These are phyloP conservation scores for Mortierella alpina DNA, from an alignment of 192 early-diverging fungal species.

Conservation along the genomic window DNA sequence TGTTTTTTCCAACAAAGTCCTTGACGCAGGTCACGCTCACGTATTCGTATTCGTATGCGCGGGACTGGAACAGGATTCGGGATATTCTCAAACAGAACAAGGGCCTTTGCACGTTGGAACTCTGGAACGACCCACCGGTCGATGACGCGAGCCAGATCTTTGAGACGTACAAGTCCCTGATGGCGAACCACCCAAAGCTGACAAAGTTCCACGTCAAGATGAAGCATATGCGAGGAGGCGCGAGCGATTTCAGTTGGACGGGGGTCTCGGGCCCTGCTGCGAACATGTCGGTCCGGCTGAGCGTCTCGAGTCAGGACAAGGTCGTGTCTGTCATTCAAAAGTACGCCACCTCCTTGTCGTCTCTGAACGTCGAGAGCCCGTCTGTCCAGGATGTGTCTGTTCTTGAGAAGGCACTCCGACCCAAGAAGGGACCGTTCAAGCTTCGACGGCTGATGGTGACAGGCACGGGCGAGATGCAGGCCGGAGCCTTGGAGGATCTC, in stretches of 20 bases:
- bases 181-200: slow-evolving; percentile 22
- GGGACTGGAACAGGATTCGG: slow-evolving; percentile 20
- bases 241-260: slow-evolving; percentile 20
- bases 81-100: slow-evolving; percentile 24
- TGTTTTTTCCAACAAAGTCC: slow-evolving; percentile 2
- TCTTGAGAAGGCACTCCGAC: slow-evolving; percentile 23
- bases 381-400: slow-evolving; percentile 11
- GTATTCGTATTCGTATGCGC: not conserved
- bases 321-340: slow-evolving; percentile 26
- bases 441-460: not conserved
- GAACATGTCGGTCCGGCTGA: too few species aligned
- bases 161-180: slow-evolving; percentile 20
- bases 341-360: slow-evolving; percentile 9
- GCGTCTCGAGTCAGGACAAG: slow-evolving; percentile 19
- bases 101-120: not conserved
- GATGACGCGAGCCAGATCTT: slow-evolving; percentile 46
- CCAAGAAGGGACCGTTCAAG: slow-evolving; percentile 34
- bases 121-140: slow-evolving; percentile 8
- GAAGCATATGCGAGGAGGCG: not conserved
- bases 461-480: slow-evolving; percentile 9
- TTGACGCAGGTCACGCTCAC: slow-evolving; percentile 1
- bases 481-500: slow-evolving; percentile 14
- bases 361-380: slow-evolving; percentile 2
- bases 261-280: not conserved
- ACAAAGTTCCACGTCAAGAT: slow-evolving; percentile 8